Evolutionary conservation across 2,329 filamentous ascomycete species (phyloP).

Genomic region (Ophiosphaerella korrae): DNA sequence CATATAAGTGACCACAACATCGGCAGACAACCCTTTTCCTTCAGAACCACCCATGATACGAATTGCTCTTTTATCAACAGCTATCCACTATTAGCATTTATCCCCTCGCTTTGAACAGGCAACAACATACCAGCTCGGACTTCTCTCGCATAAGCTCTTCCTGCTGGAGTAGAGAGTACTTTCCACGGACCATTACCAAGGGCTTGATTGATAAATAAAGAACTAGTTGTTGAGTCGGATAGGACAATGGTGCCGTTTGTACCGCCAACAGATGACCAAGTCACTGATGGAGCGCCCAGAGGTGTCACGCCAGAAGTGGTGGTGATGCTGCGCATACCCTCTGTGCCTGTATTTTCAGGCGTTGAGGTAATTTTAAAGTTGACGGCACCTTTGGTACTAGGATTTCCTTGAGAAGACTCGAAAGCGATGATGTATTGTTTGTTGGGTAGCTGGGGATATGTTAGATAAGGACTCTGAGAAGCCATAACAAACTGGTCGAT

Average conservation of each 20-base stretch:
- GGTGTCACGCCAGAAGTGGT: slow-evolving; percentile 13
- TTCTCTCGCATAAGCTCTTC: slow-evolving; percentile 21
- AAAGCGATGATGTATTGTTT: slow-evolving; percentile 24
- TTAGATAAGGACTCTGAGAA: neutral
- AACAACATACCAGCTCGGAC: slow-evolving; percentile 20
- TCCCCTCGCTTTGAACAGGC: neutral
- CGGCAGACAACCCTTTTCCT: slow-evolving; percentile 7
- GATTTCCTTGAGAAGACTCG: slow-evolving; percentile 9
- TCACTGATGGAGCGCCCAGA: slow-evolving; percentile 19
- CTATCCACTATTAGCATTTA: slow-evolving; percentile 9
- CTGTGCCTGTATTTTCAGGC: slow-evolving; percentile 18
- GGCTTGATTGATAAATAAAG: slow-evolving; percentile 23
- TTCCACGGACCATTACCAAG: slow-evolving; percentile 22
- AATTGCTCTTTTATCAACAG: slow-evolving; percentile 21
- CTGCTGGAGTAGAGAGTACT: slow-evolving; percentile 19
- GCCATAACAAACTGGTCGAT: no score
- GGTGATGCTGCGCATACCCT: slow-evolving; percentile 7
- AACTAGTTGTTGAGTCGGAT: slow-evolving; percentile 14
- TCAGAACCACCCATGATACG: slow-evolving; percentile 22
- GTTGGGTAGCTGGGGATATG: slow-evolving; percentile 17
- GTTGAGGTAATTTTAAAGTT: slow-evolving; percentile 21
- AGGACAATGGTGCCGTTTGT: slow-evolving; percentile 23
- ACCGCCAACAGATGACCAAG: slow-evolving; percentile 22
- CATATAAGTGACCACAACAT: slow-evolving; percentile 23
- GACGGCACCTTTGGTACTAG: slow-evolving; percentile 10